Base-by-base conservation (phyloP, 257 asterid genomes). In the Rubia yunnanensis region DNA sequence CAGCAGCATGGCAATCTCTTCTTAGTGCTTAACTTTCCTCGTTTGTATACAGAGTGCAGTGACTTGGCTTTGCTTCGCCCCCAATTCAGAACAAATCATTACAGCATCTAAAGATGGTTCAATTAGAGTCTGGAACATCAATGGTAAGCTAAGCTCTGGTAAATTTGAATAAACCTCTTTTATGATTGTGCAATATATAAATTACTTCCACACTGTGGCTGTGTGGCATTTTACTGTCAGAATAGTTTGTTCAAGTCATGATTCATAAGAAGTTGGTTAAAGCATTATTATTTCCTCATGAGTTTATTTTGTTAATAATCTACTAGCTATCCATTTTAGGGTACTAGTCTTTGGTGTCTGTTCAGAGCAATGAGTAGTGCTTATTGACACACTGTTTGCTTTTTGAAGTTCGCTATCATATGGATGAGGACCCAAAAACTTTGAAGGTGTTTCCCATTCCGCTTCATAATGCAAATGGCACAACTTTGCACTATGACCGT, bases 71-170 rank as follows among this genome's bases (percentile, higher is more conserved):
- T 88, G 99, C 88, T 94, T 94, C 73, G 63, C 82, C 70, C 95
- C 89, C 53, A 83, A 84, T 79, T 94, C 99, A 35, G 98, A 94
- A 68, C 84, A 94, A 73, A 80, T 94, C 69, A 77, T 94, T 79
- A 94, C 99, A 13, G 89, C 95, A 68, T 94, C 99, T 32, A 94
- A 90, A 89, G 99, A 94, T 75, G 96, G 95, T 54, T 78, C 95
- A 6, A 86, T 94, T 58, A 84, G 99, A 76, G 78, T 78, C 74
- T 94, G 98, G 98, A 94, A 94, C 72, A 88, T 94, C 76, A 82
- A 88, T 59, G 99, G 99, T 90, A 84, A 26, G 85, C 59, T 24
- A 48, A 36, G 10, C 39, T 46, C 50, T 15, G 31, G 30, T 48
- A 15, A 23, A 52, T 50, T 44, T 48, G 61, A 66, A 32, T 11